phyloP scores from a whole-genome alignment of 805 yeast species.

The Yarrowia sp. region DNA sequence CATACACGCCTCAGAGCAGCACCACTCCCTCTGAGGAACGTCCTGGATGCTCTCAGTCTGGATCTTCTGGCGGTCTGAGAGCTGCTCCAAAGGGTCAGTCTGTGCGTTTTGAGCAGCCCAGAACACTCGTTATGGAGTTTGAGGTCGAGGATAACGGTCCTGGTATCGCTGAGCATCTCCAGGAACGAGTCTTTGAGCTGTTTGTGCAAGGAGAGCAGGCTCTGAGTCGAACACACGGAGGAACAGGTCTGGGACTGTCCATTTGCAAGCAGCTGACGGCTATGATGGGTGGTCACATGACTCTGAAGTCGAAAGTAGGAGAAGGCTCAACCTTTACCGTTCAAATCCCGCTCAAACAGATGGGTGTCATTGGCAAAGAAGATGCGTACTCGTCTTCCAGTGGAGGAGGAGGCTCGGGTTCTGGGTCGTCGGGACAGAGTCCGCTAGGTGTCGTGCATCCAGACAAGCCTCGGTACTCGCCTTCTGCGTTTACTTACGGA shows the following conservation, averaged over 20 bases:
- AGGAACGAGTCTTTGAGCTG: slow-evolving; percentile 88
- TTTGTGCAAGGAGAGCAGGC: slow-evolving; percentile 97
- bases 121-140: slow-evolving; percentile 57
- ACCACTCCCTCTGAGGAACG: slow-evolving; percentile 4
- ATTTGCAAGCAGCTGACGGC: slow-evolving; percentile 89
- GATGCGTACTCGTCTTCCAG: slow-evolving; percentile 30
- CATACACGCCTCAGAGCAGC: slow-evolving; percentile 8
- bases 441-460: slow-evolving; percentile 23
- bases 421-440: slow-evolving; percentile 18
- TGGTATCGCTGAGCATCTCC: slow-evolving; percentile 82
- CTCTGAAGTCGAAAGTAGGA: slow-evolving; percentile 74
- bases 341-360: slow-evolving; percentile 56
- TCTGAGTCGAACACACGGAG: slow-evolving; percentile 61
- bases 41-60: neutral
- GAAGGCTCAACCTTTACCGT: slow-evolving; percentile 85
- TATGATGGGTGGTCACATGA: slow-evolving; percentile 86
- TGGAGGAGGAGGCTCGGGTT: slow-evolving; percentile 10
- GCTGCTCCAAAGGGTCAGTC: slow-evolving; percentile 27
- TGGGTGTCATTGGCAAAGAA: slow-evolving; percentile 31
- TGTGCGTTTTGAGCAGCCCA: slow-evolving; percentile 53
- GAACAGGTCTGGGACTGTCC: slow-evolving; percentile 90
- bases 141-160: slow-evolving; percentile 90
- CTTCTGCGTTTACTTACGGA: slow-evolving; percentile 13
- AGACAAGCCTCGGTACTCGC: slow-evolving; percentile 28
- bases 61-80: slow-evolving; percentile 3